Evolutionary conservation across 768 basidiomycete species (phyloP).

Genomic region (Tremella yokohamensis): DNA sequence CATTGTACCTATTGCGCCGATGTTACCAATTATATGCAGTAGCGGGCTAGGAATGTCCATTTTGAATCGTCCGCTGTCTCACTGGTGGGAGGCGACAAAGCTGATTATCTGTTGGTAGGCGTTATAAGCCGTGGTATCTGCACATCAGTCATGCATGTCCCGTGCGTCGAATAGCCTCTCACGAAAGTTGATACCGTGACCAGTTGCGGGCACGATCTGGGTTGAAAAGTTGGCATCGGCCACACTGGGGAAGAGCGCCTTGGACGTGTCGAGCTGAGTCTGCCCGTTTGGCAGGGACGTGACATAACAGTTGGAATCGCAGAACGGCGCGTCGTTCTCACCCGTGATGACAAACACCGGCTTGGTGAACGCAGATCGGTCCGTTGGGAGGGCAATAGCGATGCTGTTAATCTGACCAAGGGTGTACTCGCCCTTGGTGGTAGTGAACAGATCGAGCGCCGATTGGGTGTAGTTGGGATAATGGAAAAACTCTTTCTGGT

Average conservation of each 20-base stretch:
- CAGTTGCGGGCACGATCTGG: constrained; percentile 31
- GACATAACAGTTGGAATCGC: constrained; percentile 29
- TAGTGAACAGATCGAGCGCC: constrained; percentile 27
- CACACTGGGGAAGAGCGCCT: constrained; percentile 23
- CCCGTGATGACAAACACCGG: constrained; percentile 35
- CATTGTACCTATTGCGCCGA: too few species aligned
- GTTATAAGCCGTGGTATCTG: background rate
- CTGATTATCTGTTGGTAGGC: constrained; percentile 2
- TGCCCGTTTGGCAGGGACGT: constrained; percentile 19
- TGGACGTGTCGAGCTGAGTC: constrained; percentile 33
- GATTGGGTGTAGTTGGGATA: constrained; percentile 37
- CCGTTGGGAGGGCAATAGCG: constrained; percentile 8
- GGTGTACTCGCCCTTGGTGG: constrained; percentile 36
- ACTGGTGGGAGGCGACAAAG: background rate
- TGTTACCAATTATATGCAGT: too few species aligned
- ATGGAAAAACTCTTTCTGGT: constrained; percentile 37
- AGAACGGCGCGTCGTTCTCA: constrained; percentile 33
- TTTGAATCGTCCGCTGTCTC: too few species aligned
- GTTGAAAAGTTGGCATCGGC: constrained; percentile 23
- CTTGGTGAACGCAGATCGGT: constrained; percentile 17
- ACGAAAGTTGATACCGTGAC: constrained; percentile 41
- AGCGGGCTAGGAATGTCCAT: too few species aligned
- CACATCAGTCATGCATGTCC: too few species aligned
- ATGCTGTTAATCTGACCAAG: constrained; percentile 35
- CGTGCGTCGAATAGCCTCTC: background rate